Conservation (phyloP, 2,329 filamentous ascomycete genomes). For the Ceratocystis cubensis region DNA sequence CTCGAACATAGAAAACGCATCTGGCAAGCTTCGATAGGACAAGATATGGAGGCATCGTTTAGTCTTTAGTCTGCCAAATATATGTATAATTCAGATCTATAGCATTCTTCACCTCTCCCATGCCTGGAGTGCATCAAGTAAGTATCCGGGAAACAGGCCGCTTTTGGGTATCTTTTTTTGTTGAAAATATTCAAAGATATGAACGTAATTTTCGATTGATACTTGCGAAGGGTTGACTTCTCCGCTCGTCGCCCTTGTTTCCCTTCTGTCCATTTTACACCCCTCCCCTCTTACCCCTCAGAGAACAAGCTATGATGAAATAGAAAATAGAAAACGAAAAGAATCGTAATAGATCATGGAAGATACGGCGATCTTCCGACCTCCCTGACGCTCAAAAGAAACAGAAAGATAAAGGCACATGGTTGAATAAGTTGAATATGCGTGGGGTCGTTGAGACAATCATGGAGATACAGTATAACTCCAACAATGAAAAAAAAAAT, state of each 20-base stretch:
- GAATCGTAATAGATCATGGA: neutral
- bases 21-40: neutral
- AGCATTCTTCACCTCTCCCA: neutral
- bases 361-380: neutral
- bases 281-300: neutral
- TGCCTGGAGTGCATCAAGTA: neutral
- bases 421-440: conserved; percentile 18
- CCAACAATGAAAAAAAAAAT: neutral
- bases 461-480: conserved; percentile 1
- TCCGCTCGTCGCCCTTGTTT: neutral
- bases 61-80: neutral
- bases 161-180: conserved; percentile 7
- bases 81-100: neutral
- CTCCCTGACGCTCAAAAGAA: conserved; percentile 10
- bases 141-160: neutral
- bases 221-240: neutral
- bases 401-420: conserved; percentile 3
- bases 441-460: conserved; percentile 17
- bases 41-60: neutral
- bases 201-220: neutral
- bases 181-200: conserved; percentile 7
- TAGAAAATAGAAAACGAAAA: neutral
- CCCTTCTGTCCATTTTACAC: neutral
- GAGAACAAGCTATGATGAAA: neutral
- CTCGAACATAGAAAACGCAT: neutral